Percentiles rank a stretch among this genome's conserved stretches.
Evolutionary conservation across 345 rosid species (phyloP).

Genomic region (Salix viminalis): DNA sequence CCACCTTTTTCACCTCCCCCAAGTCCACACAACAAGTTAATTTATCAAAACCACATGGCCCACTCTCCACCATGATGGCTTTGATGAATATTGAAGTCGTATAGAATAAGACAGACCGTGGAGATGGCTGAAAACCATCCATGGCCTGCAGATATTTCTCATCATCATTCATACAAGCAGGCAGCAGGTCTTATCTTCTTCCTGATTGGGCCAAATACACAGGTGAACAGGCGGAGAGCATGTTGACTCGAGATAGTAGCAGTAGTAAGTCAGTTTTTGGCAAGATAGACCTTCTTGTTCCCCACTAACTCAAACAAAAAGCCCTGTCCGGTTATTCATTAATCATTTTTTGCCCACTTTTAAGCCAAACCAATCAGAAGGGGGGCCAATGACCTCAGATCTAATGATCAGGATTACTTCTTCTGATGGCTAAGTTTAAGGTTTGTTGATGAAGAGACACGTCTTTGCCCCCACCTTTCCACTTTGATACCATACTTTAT

Average conservation of each 20-base stretch:
- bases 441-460: slow-evolving; percentile 10
- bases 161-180: slow-evolving; percentile 18
- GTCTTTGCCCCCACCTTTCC: slow-evolving; percentile 7
- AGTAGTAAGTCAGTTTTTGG: not conserved
- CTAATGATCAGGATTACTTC: slow-evolving; percentile 2
- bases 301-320: slow-evolving; percentile 19
- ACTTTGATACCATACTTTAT: not conserved
- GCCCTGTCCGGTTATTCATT: slow-evolving; percentile 25
- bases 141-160: slow-evolving; percentile 7
- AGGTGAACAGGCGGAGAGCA: slow-evolving; percentile 6
- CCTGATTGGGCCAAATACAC: slow-evolving; percentile 5
- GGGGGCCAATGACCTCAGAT: slow-evolving; percentile 1
- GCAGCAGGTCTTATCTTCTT: slow-evolving; percentile 8
- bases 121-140: slow-evolving; percentile 6
- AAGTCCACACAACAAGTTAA: not conserved
- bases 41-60: slow-evolving; percentile 6
- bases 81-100: slow-evolving; percentile 3
- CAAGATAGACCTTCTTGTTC: slow-evolving; percentile 8
- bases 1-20: slow-evolving; percentile 2
- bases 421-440: slow-evolving; percentile 21
- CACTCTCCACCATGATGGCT: slow-evolving; percentile 14
- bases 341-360: slow-evolving; percentile 26
- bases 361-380: slow-evolving; percentile 18
- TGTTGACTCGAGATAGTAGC: not conserved
- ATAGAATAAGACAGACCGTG: slow-evolving; percentile 30